These are phyloP conservation scores for Fusarium anthophilum DNA, from an alignment of 2,329 filamentous ascomycete species.

Conservation along the genomic window DNA sequence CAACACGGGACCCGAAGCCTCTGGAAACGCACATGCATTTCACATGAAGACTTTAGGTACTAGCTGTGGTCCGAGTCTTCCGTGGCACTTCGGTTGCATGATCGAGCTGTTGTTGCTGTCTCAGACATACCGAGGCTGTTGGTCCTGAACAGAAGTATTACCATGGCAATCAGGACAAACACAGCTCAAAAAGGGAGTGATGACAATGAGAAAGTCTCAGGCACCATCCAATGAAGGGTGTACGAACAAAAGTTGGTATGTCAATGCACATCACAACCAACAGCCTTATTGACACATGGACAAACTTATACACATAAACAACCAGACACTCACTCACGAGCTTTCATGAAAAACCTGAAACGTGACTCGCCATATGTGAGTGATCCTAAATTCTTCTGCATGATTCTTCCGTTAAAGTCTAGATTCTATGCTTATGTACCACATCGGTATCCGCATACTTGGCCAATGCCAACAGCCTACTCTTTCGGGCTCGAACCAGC, in stretches of 20 bases:
- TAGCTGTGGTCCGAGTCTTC: neutral
- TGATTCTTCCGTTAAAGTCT: neutral
- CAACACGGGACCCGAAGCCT: fast-evolving
- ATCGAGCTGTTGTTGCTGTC: neutral
- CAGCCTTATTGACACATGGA: neutral
- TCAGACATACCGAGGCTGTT: neutral
- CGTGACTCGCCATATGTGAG: neutral
- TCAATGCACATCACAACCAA: neutral
- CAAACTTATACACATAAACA: neutral
- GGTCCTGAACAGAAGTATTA: neutral
- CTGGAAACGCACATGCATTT: neutral
- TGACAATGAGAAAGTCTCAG: neutral
- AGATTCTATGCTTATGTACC: neutral
- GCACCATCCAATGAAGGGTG: neutral
- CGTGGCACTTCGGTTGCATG: neutral
- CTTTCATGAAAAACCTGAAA: neutral
- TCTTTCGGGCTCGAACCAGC: neutral
- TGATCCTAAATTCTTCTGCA: neutral
- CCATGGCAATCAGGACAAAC: neutral
- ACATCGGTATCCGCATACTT: neutral
- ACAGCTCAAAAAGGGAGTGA: neutral
- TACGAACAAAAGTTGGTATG: fast-evolving
- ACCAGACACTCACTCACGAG: no score
- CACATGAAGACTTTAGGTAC: neutral
- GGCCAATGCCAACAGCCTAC: neutral